A percentile compares a stretch with the other conserved stretches of the same genome.
phyloP scores from a whole-genome alignment of 2,329 filamentous ascomycete species.

The Fusarium multiceps region DNA sequence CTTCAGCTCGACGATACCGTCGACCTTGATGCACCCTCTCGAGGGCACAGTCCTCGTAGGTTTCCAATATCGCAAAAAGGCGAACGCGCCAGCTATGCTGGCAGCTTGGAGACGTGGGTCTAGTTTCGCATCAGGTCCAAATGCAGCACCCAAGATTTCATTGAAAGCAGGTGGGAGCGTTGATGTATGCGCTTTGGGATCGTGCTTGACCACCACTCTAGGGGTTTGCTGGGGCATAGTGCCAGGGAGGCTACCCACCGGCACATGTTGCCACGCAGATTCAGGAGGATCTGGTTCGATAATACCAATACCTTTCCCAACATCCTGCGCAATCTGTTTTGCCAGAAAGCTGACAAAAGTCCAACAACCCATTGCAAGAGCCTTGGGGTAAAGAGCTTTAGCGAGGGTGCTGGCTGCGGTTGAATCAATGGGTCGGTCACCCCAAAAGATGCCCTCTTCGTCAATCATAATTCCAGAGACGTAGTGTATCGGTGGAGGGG shows the following conservation, averaged over 20 bases:
- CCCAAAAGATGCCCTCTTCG: constrained; percentile 61
- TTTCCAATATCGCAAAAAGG: constrained; percentile 60
- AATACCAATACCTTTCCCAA: constrained; percentile 61
- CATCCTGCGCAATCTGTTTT: constrained; percentile 57
- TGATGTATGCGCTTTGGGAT: constrained; percentile 38
- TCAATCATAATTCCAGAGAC: constrained; percentile 66
- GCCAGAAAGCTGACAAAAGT: constrained; percentile 62
- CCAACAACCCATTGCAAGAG: constrained; percentile 63
- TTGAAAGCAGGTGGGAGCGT: constrained; percentile 42
- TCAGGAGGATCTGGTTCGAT: constrained; percentile 42
- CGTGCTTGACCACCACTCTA: constrained; percentile 41
- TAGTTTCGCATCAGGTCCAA: constrained; percentile 48
- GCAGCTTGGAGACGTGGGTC: constrained; percentile 51
- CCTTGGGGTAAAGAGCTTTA: constrained; percentile 65
- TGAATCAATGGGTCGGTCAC: constrained; percentile 61
- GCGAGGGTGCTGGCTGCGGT: constrained; percentile 57
- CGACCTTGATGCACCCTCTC: constrained; percentile 63
- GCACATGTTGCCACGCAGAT: constrained; percentile 49
- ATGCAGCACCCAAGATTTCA: constrained; percentile 44
- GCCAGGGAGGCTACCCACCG: constrained; percentile 41
- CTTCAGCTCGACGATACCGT: constrained; percentile 65
- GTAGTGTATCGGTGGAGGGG: constrained; percentile 68
- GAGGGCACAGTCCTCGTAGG: constrained; percentile 57
- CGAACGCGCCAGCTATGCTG: constrained; percentile 50
- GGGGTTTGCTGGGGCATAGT: constrained; percentile 40